phyloP scores from a whole-genome alignment of 1,139 yeast species.

The Petasospora fabianii region DNA sequence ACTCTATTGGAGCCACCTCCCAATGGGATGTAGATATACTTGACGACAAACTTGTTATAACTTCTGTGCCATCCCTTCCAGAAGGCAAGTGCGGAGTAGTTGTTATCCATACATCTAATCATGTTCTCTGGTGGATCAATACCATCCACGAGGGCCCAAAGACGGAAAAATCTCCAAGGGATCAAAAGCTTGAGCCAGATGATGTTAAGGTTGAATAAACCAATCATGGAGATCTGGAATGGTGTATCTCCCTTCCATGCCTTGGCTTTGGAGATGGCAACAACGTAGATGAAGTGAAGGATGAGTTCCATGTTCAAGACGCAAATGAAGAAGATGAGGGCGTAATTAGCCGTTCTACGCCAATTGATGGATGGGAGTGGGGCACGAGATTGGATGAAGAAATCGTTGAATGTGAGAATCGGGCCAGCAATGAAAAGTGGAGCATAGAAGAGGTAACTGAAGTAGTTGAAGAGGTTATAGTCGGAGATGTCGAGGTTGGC shows the following conservation, averaged over 20 bases:
- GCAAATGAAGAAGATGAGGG: constrained; percentile 65
- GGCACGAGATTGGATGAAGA: constrained; percentile 56
- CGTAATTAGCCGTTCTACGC: constrained; percentile 57
- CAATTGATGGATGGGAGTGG: constrained; percentile 50
- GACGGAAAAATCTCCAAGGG: constrained; percentile 93
- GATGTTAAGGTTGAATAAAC: constrained; percentile 80
- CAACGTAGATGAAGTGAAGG: constrained; percentile 86
- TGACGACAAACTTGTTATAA: constrained; percentile 82
- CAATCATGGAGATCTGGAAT: constrained; percentile 92
- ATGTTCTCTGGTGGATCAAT: constrained; percentile 97
- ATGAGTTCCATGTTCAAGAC: constrained; percentile 83
- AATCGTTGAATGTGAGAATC: constrained; percentile 87
- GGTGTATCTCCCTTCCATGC: constrained; percentile 93
- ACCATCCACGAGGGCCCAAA: constrained; percentile 88
- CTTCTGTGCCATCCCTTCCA: constrained; percentile 99
- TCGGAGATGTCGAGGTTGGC: constrained; percentile 59
- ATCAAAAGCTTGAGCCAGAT: constrained; percentile 90
- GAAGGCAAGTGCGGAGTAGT: constrained; percentile 86
- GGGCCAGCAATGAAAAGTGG: constrained; percentile 97
- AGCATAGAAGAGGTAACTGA: constrained; percentile 77
- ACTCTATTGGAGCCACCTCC: constrained; percentile 76
- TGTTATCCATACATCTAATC: constrained; percentile 94
- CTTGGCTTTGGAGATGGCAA: constrained; percentile 78
- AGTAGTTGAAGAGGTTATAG: constrained; percentile 59
- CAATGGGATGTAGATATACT: constrained; percentile 81